Base-by-base conservation (phyloP, 495 filamentous ascomycete genomes). In the Baudoinia panamericana region DNA sequence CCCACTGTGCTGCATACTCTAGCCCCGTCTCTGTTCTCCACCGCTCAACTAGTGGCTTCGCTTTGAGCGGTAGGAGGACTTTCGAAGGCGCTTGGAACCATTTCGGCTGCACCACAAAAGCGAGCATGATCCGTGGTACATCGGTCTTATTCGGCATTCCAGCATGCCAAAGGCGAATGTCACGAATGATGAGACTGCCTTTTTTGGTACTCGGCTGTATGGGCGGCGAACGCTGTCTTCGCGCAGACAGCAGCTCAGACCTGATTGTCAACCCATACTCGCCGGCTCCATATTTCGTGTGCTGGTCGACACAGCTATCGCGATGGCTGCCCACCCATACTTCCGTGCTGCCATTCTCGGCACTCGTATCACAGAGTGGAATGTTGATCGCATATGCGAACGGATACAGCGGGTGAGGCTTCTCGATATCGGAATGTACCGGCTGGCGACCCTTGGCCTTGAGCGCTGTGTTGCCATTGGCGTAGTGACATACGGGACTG, bases 141-240 rank as follows among this genome's bases (percentile, higher is more conserved):
- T 62, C 51, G 5, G 63, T 66, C 15, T 58, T 43, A 43, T 77
- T 78, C 8, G 70, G 72, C 61, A 72, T 70, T 0, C 73, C 73
- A 5, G 68, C 70, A 54, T 78, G 72, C 72, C 72, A 78, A 4
- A 77, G 60, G 17, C 73, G 52, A 37, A 76, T 53, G 52, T 76
- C 72, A 4, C 74, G 59, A 8, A 77, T 45, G 18, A 73, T 52
- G 8, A 76, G 48, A 30, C 65, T 65, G 0, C 73, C 70, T 39
- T 72, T 74, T 18, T 63, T 60, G 1, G 72, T 59, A 4, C 52
- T 39, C 0, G 67, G 67, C 50, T 76, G 72, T 17, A 58, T 53
- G 2, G 71, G 71, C 3, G 65, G 58, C 15, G 63, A 47, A 4
- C 58, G 48, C 5, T 58, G 42, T n/a, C 60, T 45, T 12, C 60